A percentile compares a stretch with the other conserved stretches of the same genome.
These are phyloP conservation scores for Eragrostis nindensis DNA, from an alignment of 176 grass and related monocot genomes.

Conservation along the genomic window DNA sequence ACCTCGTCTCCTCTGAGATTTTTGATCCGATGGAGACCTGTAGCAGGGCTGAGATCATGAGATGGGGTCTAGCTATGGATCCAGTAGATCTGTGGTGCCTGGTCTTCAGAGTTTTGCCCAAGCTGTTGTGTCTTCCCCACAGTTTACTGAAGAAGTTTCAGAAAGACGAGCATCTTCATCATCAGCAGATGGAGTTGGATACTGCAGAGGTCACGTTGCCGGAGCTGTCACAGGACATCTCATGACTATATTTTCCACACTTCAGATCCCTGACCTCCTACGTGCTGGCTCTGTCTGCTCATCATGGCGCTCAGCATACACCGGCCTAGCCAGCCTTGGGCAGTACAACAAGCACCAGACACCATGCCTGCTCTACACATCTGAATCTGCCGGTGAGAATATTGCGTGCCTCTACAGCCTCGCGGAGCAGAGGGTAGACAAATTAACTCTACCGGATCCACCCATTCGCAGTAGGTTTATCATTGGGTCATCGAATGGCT, in stretches of 20 bases:
- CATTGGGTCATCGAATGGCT: background rate
- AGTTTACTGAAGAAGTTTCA: background rate
- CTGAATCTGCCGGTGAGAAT: background rate
- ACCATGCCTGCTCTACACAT: constrained; percentile 1
- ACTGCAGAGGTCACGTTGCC: too few relatives aligned
- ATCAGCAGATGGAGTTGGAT: too few relatives aligned
- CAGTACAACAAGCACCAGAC: background rate
- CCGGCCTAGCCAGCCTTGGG: background rate
- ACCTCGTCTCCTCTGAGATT: background rate
- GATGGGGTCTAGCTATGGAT: background rate
- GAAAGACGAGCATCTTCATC: too few relatives aligned
- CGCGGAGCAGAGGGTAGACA: background rate
- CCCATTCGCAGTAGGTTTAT: background rate
- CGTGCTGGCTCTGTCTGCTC: background rate
- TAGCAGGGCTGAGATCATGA: background rate
- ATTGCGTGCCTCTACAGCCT: background rate
- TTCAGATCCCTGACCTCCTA: constrained; percentile 25
- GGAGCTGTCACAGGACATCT: constrained; percentile 2
- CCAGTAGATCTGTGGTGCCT: background rate
- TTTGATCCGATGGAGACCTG: constrained; percentile 7
- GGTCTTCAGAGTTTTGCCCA: background rate
- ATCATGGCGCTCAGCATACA: background rate
- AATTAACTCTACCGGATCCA: background rate
- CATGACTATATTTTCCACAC: background rate
- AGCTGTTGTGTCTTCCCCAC: background rate